These are phyloP conservation scores for Pestalotiopsis sp. DNA, from an alignment of 2,329 filamentous ascomycete genomes.

Conservation along the genomic window DNA sequence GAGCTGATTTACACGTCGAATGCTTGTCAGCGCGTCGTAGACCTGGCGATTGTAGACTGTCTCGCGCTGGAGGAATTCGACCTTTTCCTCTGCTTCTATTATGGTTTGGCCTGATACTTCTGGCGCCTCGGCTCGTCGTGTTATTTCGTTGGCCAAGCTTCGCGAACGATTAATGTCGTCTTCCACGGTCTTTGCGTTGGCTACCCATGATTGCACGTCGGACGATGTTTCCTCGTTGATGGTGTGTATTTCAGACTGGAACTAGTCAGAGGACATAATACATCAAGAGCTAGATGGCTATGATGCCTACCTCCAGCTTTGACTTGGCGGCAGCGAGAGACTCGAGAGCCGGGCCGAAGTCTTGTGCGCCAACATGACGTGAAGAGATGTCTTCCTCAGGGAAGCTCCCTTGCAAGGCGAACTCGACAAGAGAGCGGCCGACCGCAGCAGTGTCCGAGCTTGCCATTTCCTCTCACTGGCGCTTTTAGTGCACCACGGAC, in stretches of 20 bases:
- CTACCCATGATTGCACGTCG: constrained; percentile 84
- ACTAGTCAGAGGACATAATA: background rate
- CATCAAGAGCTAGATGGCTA: background rate
- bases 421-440: constrained; percentile 65
- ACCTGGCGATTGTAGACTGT: constrained; percentile 62
- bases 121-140: constrained; percentile 71
- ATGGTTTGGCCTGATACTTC: constrained; percentile 54
- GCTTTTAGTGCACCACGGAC: background rate
- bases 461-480: constrained; percentile 23
- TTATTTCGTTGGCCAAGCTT: constrained; percentile 77
- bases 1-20: constrained; percentile 61
- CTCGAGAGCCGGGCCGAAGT: constrained; percentile 42
- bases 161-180: constrained; percentile 82
- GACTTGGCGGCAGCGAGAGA: constrained; percentile 43
- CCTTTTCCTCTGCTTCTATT: constrained; percentile 54
- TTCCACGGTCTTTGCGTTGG: constrained; percentile 81
- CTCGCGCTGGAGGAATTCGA: constrained; percentile 59
- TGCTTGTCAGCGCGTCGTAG: constrained; percentile 47
- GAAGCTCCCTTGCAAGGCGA: constrained; percentile 51
- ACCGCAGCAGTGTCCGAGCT: constrained; percentile 33
- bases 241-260: constrained; percentile 68
- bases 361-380: constrained; percentile 31
- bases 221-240: constrained; percentile 77
- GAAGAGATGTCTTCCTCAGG: constrained; percentile 49
- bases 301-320: constrained; percentile 43